phyloP scores from a whole-genome alignment of 2,329 filamentous ascomycete genomes.

The Emergomyces orientalis region DNA sequence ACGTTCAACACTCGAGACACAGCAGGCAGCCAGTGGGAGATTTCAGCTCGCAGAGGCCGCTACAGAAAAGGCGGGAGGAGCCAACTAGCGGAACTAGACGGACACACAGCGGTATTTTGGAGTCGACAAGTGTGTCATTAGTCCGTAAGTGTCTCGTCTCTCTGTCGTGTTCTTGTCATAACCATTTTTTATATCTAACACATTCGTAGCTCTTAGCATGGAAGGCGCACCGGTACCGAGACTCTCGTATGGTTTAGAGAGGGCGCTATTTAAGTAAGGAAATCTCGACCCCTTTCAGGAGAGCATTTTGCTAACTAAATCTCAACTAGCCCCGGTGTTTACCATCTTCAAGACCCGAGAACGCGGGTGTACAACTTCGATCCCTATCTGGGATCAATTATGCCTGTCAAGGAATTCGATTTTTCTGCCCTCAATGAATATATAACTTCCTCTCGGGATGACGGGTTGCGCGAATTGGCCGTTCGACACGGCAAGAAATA shows the following conservation, averaged over 20 bases:
- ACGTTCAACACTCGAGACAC: not conserved
- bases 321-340: conserved; percentile 58
- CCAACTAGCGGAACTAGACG: not conserved
- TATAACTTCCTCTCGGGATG: conserved; percentile 82
- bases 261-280: conserved; percentile 78
- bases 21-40: not conserved
- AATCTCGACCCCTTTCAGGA: not conserved
- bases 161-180: not conserved
- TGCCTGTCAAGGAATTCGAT: conserved; percentile 88
- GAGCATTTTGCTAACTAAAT: conserved; percentile 8
- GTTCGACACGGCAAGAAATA: conserved; percentile 63
- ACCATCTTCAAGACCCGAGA: conserved; percentile 78
- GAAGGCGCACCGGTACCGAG: conserved; percentile 49
- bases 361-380: conserved; percentile 94
- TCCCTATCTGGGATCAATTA: conserved; percentile 83
- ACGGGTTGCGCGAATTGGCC: conserved; percentile 59
- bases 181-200: conserved; percentile 10
- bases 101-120: conserved; percentile 14
- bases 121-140: conserved; percentile 11
- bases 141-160: conserved; percentile 15
- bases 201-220: conserved; percentile 28
- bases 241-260: conserved; percentile 66
- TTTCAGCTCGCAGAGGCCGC: not conserved
- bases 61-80: not conserved
- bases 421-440: conserved; percentile 79